Evolutionary conservation across 768 basidiomycete genomes (phyloP).

Genomic region (Sutorius australiensis): DNA sequence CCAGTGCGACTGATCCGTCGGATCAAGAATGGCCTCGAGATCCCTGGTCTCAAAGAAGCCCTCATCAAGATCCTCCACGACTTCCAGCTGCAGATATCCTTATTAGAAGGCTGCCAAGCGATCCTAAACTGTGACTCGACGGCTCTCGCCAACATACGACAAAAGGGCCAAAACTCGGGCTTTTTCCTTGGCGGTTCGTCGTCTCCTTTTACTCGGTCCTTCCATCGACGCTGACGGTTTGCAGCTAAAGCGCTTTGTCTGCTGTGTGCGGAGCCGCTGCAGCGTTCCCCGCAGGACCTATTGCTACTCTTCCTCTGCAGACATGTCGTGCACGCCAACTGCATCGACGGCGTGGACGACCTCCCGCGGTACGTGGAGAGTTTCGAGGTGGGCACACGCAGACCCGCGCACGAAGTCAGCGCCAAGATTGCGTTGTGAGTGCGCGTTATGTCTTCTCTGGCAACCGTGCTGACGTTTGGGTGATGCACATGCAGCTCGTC

Average conservation of each 20-base stretch:
- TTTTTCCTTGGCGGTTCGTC: slow-evolving; percentile 70
- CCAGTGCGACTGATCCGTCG: slow-evolving; percentile 91
- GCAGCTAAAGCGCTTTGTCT: slow-evolving; percentile 63
- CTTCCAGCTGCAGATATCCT: slow-evolving; percentile 89
- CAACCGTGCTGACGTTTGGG: not conserved
- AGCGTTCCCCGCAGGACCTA: slow-evolving; percentile 56
- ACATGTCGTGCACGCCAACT: slow-evolving; percentile 80
- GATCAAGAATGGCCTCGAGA: slow-evolving; percentile 94
- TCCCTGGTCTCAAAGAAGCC: slow-evolving; percentile 90
- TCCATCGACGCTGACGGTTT: not conserved
- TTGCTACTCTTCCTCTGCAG: slow-evolving; percentile 80
- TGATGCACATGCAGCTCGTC: slow-evolving; percentile 50
- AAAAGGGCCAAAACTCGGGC: slow-evolving; percentile 74
- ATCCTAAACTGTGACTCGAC: slow-evolving; percentile 83
- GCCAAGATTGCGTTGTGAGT: slow-evolving; percentile 79
- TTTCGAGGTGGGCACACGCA: slow-evolving; percentile 40
- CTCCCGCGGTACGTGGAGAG: slow-evolving; percentile 62
- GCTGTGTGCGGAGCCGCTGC: slow-evolving; percentile 59
- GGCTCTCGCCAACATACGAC: slow-evolving; percentile 62
- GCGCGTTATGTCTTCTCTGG: not conserved
- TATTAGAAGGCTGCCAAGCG: slow-evolving; percentile 88
- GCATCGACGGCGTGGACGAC: slow-evolving; percentile 62
- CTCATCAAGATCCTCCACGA: slow-evolving; percentile 96
- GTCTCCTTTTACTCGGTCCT: not conserved
- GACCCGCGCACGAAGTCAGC: slow-evolving; percentile 45